A percentile compares a stretch with the other conserved stretches of the same genome.
These are phyloP conservation scores for Miscanthus sacchariflorus DNA, from an alignment of 202 grass and related monocot species.

Conservation along the genomic window DNA sequence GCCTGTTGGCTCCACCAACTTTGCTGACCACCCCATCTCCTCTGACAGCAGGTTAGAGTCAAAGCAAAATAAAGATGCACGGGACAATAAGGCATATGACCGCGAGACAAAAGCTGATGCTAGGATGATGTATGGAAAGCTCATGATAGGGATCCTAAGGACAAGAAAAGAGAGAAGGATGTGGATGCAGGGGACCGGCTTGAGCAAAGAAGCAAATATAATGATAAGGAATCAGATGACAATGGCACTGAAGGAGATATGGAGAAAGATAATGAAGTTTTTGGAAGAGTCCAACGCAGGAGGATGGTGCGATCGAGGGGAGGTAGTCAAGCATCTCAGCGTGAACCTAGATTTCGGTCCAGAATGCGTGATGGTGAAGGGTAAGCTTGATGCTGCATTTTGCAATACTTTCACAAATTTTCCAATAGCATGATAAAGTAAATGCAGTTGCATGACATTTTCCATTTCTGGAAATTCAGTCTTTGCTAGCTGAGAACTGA, in stretches of 20 bases:
- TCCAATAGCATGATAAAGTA: slow-evolving; percentile 21
- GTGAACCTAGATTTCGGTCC: slow-evolving; percentile 72
- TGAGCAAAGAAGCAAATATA: slow-evolving; percentile 56
- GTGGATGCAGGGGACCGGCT: slow-evolving; percentile 59
- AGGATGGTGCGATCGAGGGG: slow-evolving; percentile 68
- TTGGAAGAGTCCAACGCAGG: slow-evolving; percentile 67
- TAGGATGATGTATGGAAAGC: slow-evolving; percentile 67
- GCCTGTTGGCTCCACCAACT: slow-evolving; percentile 49
- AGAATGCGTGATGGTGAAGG: slow-evolving; percentile 78
- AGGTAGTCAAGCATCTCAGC: slow-evolving; percentile 69
- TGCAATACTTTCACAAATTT: slow-evolving; percentile 2
- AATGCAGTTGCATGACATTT: slow-evolving; percentile 7
- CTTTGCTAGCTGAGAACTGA: slow-evolving; percentile 10
- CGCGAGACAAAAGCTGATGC: slow-evolving; percentile 58
- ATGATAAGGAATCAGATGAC: slow-evolving; percentile 85
- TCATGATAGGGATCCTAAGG: slow-evolving; percentile 63
- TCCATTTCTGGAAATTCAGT: slow-evolving; percentile 34
- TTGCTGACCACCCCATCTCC: slow-evolving; percentile 50
- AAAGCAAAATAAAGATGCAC: slow-evolving; percentile 61
- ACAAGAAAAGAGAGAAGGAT: slow-evolving; percentile 77
- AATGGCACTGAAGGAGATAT: slow-evolving; percentile 62
- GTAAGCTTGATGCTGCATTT: slow-evolving; percentile 55
- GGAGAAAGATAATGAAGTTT: slow-evolving; percentile 78
- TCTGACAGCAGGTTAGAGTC: slow-evolving; percentile 69
- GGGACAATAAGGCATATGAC: slow-evolving; percentile 59